phyloP scores from a whole-genome alignment of 2,329 filamentous ascomycete species.

The Arthrobotrys entomopaga region DNA sequence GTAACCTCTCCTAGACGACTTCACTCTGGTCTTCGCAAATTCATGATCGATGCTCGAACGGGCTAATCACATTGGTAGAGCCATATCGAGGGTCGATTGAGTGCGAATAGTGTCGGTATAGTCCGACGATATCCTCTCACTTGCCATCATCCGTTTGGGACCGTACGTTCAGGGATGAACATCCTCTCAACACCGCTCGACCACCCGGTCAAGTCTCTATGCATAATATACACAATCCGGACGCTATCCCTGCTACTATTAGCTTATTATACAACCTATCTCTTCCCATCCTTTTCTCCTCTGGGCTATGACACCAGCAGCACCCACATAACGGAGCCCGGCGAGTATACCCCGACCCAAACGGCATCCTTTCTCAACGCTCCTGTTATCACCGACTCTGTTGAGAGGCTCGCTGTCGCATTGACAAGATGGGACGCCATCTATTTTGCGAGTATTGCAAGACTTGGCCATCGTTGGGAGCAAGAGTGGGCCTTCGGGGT shows the following conservation, averaged over 20 bases:
- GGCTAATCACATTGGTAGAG: constrained; percentile 3
- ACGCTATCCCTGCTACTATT: constrained; percentile 74
- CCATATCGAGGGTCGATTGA: constrained; percentile 25
- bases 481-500: constrained; percentile 77
- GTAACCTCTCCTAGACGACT: not conserved
- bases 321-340: constrained; percentile 60
- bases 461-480: constrained; percentile 75
- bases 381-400: constrained; percentile 9
- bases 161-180: constrained; percentile 2
- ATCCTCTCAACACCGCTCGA: constrained; percentile 35
- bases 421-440: constrained; percentile 83
- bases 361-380: constrained; percentile 13
- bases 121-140: constrained; percentile 13
- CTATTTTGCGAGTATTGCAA: constrained; percentile 75
- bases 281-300: constrained; percentile 66
- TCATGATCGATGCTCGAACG: constrained; percentile 1
- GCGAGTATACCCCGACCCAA: constrained; percentile 53
- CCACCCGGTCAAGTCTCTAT: constrained; percentile 55
- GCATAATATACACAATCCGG: constrained; percentile 70
- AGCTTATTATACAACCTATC: constrained; percentile 65
- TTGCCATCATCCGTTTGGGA: not conserved
- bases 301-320: constrained; percentile 80
- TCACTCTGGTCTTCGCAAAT: not conserved
- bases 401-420: constrained; percentile 65
- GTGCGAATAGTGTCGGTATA: constrained; percentile 33